Evolutionary conservation across 257 asterid genomes (phyloP).

Genomic region (Gentiana macrophylla): DNA sequence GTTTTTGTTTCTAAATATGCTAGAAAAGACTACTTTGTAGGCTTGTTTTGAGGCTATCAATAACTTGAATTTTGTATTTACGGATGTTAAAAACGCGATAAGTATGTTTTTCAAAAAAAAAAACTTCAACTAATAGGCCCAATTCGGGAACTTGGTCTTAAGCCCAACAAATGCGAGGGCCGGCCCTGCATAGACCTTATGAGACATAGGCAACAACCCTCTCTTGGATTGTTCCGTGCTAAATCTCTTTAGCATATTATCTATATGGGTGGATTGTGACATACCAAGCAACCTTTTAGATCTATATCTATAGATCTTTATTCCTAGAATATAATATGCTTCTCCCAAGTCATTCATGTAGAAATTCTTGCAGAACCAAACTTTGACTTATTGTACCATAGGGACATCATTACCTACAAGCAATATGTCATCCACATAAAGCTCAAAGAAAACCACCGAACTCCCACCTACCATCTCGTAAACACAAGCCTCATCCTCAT

Average conservation of each 20-base stretch:
- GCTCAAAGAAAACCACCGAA: not conserved
- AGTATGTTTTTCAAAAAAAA: too few species aligned
- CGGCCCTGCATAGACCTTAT: not conserved
- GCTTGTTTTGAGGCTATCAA: too few species aligned
- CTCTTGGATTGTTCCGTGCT: not conserved
- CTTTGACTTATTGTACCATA: not conserved
- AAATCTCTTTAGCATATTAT: not conserved
- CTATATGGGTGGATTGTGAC: not conserved
- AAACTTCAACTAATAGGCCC: too few species aligned
- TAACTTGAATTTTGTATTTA: too few species aligned
- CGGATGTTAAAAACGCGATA: too few species aligned
- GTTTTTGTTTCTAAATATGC: too few species aligned
- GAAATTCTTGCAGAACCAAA: not conserved
- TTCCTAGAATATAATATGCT: not conserved
- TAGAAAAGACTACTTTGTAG: too few species aligned
- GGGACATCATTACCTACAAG: not conserved
- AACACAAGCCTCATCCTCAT: too few species aligned
- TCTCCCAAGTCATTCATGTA: conserved; percentile 1
- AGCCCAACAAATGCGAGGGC: too few species aligned
- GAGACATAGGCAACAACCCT: not conserved
- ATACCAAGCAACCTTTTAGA: not conserved
- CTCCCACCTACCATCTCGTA: too few species aligned
- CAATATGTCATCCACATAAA: conserved; percentile 2
- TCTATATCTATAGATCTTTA: conserved; percentile 1
- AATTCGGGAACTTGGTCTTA: too few species aligned